phyloP scores from a whole-genome alignment of 2,329 filamentous ascomycete species.

The Cercospora janseana region DNA sequence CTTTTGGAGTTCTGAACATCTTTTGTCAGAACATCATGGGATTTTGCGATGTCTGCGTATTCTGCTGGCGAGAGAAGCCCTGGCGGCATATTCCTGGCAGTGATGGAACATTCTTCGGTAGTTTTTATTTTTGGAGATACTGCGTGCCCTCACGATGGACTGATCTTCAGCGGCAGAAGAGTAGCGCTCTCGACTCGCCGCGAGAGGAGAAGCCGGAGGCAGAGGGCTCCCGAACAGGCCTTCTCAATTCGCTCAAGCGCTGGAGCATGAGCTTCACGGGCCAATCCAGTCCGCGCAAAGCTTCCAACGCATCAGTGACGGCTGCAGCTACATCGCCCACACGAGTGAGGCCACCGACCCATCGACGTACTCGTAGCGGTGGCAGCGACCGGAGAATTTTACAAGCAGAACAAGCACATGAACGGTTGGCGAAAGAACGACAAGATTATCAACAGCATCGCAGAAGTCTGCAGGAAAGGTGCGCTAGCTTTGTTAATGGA shows the following conservation, averaged over 20 bases:
- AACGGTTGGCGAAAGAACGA: slow-evolving; percentile 43
- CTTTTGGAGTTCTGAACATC: slow-evolving; percentile 55
- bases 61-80: slow-evolving; percentile 67
- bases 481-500: slow-evolving; percentile 20
- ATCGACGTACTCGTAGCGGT: slow-evolving; percentile 33
- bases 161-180: slow-evolving; percentile 19
- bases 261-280: slow-evolving; percentile 23
- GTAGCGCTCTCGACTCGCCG: slow-evolving; percentile 7
- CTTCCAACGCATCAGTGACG: slow-evolving; percentile 8
- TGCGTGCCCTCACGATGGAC: slow-evolving; percentile 14
- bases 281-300: slow-evolving; percentile 6
- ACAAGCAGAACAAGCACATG: slow-evolving; percentile 40
- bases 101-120: slow-evolving; percentile 44
- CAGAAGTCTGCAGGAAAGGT: slow-evolving; percentile 25
- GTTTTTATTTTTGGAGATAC: slow-evolving; percentile 38
- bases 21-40: slow-evolving; percentile 65
- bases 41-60: slow-evolving; percentile 65
- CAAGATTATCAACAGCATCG: slow-evolving; percentile 29
- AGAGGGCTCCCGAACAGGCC: slow-evolving; percentile 17
- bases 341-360: slow-evolving; percentile 20
- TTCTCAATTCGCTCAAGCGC: slow-evolving; percentile 21
- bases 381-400: slow-evolving; percentile 35
- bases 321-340: slow-evolving; percentile 2
- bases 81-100: slow-evolving; percentile 58
- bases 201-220: slow-evolving; percentile 4